A percentile compares a stretch with the other conserved stretches of the same genome.
Conservation (phyloP, 2,329 filamentous ascomycete species). For the Sporothrix brasiliensis region DNA sequence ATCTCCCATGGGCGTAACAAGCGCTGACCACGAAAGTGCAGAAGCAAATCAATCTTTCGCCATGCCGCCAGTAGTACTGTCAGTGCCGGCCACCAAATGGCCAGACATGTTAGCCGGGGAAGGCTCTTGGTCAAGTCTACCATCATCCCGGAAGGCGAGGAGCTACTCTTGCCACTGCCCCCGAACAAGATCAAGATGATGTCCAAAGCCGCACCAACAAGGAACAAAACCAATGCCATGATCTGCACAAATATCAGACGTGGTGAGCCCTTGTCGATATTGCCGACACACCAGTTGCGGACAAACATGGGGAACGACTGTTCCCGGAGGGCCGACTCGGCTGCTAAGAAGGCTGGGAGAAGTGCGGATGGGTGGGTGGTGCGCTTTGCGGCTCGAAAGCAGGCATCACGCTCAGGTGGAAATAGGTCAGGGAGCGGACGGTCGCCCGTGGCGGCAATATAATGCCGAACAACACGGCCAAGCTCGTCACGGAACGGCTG, state of each 20-base stretch:
- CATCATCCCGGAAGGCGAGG: slow-evolving; percentile 32
- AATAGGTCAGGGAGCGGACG: slow-evolving; percentile 46
- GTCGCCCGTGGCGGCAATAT: slow-evolving; percentile 43
- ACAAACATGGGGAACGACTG: slow-evolving; percentile 47
- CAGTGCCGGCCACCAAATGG: slow-evolving; percentile 45
- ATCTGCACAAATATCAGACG: slow-evolving; percentile 39
- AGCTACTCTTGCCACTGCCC: slow-evolving; percentile 20
- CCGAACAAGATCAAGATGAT: slow-evolving; percentile 41
- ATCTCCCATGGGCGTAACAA: slow-evolving; percentile 48
- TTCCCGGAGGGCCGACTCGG: slow-evolving; percentile 45
- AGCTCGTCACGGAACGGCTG: slow-evolving; percentile 50
- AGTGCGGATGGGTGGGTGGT: slow-evolving; percentile 53
- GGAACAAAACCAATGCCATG: slow-evolving; percentile 37
- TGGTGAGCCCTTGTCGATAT: slow-evolving; percentile 37
- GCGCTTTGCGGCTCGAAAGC: slow-evolving; percentile 47
- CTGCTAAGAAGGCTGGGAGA: slow-evolving; percentile 45
- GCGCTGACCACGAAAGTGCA: slow-evolving; percentile 43
- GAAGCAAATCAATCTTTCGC: slow-evolving; percentile 45
- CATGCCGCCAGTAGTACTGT: slow-evolving; percentile 43
- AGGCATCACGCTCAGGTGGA: slow-evolving; percentile 45
- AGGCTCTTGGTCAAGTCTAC: not conserved
- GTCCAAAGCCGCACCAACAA: slow-evolving; percentile 41
- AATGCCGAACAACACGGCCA: slow-evolving; percentile 45
- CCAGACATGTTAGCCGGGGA: slow-evolving; percentile 41
- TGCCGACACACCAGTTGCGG: slow-evolving; percentile 45